Base-by-base conservation (phyloP, 2,329 filamentous ascomycete genomes). In the Pezicula carpinea region DNA sequence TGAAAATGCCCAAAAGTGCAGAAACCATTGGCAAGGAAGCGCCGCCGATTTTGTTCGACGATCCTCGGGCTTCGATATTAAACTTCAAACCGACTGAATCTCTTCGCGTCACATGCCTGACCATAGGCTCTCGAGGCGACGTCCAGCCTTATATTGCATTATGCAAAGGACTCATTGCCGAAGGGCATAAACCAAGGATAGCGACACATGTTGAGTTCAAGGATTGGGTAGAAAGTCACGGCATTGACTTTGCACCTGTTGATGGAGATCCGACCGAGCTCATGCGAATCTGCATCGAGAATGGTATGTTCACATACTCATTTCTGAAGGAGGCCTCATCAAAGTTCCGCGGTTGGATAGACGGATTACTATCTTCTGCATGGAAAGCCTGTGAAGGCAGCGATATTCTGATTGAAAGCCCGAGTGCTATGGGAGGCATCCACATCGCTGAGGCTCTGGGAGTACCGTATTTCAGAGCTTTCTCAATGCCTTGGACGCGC, bases 401-500 rank as follows among this genome's bases (percentile, higher is more conserved):
- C 2, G 92, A 99, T 64, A 71, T 99, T 26, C 74, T 99, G 33
- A 96, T 99, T 51, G 93, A 99, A 65, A 95, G 89, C 39, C 93
- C 93, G 0, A 95, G 89, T 48, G 90, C 93, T 13, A 99, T 99
- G 93, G 90, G 87, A 0, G 93, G 93, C 21, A 96, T 99, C 45
- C 93, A 99, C 65, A 95, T 99, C 55, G 93, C 93, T 1, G 93
- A 99, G 69, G 89, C 90, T 19, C 76, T 99, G 2, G 77, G 81
- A 13, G 95, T 99, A 38, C 93, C 93, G 0, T 99, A 99, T 66
- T 97, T 97, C 72, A 83, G 93, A 47, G 92, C 91, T 0, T 99
- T 99, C 64, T 95, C 90, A 15, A 99, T 99, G 93, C 93, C 93
- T 0, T 99, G 93, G 93, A 96, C 93, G 0, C 83, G 91, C 41